phyloP scores from a whole-genome alignment of 208 protist genomes.

The Wallacemonas sp. region DNA sequence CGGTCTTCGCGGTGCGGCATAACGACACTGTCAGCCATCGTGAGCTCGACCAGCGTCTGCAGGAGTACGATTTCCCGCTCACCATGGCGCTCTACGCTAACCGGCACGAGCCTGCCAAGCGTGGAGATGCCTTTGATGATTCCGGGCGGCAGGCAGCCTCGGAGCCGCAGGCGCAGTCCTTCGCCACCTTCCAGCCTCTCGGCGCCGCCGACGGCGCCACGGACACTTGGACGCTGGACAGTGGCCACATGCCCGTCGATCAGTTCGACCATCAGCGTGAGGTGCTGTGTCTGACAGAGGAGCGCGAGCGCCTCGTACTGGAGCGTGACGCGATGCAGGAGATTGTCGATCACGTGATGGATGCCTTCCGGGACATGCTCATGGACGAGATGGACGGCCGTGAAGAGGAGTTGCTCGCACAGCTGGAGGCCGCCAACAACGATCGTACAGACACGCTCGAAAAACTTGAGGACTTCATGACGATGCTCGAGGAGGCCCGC shows the following conservation, averaged over 20 bases:
- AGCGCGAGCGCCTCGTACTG: neutral
- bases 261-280: conserved; percentile 6
- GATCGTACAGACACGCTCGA: conserved; percentile 27
- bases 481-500: conserved; percentile 34
- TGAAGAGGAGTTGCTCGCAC: neutral
- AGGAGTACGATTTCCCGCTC: conserved; percentile 35
- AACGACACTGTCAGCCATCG: conserved; percentile 32
- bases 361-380: conserved; percentile 26
- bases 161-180: neutral
- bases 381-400: conserved; percentile 6
- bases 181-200: neutral
- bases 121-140: conserved; percentile 14
- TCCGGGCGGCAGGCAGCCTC: neutral
- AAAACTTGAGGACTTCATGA: conserved; percentile 44
- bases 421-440: conserved; percentile 28
- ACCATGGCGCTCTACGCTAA: conserved; percentile 31
- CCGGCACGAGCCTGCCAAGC: neutral
- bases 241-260: neutral
- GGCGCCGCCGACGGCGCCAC: neutral
- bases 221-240: conserved; percentile 12
- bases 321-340: conserved; percentile 20
- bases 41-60: conserved; percentile 36
- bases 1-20: conserved; percentile 36
- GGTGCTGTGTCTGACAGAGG: neutral
- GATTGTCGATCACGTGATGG: conserved; percentile 20